Percentiles rank a stretch among this genome's conserved stretches.
Conservation (phyloP, 169 alveolate genomes). For the Cryptosporidium tyzzeri region DNA sequence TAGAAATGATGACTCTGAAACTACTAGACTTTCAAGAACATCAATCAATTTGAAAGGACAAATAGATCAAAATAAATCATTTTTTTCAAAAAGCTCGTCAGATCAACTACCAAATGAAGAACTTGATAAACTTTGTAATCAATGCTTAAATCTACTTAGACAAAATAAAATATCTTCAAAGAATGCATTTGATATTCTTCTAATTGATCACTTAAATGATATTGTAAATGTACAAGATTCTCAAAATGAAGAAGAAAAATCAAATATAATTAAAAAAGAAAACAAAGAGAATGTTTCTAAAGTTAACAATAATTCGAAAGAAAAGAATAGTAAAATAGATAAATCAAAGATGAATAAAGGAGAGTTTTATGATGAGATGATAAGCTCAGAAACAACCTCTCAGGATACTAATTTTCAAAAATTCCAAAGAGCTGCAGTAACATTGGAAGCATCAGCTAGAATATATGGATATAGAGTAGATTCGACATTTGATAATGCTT, state of each 20-base stretch:
- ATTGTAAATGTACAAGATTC: conserved; percentile 78
- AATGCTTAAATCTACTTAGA: conserved; percentile 45
- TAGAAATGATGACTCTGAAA: background rate
- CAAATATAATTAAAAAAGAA: background rate
- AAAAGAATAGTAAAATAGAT: background rate
- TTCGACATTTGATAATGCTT: conserved; percentile 68
- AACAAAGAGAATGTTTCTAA: background rate
- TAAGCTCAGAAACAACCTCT: background rate
- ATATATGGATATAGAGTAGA: conserved; percentile 74
- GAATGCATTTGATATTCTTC: conserved; percentile 87
- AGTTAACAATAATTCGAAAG: background rate
- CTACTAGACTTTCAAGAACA: conserved; percentile 17
- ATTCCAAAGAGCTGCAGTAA: conserved; percentile 75
- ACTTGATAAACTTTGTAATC: conserved; percentile 50
- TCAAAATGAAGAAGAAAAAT: background rate
- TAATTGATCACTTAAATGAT: conserved; percentile 87
- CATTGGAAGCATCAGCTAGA: conserved; percentile 73
- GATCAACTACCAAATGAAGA: background rate
- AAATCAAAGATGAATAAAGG: background rate
- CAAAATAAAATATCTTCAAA: conserved; percentile 85
- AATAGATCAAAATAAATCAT: conserved; percentile 23
- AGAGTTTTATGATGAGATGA: background rate
- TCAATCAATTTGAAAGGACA: conserved; percentile 31
- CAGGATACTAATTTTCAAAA: conserved; percentile 28
- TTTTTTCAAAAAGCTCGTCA: conserved; percentile 18